Evolutionary conservation across 169 alveolate species (phyloP).

Genomic region (Cryptosporidium viatorum): DNA sequence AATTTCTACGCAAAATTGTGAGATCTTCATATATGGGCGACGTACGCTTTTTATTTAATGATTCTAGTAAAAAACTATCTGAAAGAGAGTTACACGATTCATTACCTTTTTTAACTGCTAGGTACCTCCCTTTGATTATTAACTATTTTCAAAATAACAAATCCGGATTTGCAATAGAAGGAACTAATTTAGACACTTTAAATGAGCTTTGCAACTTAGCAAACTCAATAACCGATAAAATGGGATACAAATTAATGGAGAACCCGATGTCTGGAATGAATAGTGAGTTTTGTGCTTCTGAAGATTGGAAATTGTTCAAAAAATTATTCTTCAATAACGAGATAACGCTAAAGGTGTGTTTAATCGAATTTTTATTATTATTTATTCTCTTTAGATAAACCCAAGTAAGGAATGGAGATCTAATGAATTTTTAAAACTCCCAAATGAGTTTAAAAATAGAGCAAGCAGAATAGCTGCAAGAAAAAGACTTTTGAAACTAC

Average conservation of each 20-base stretch:
- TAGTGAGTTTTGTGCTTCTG: neutral
- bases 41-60: conserved; percentile 15
- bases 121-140: conserved; percentile 35
- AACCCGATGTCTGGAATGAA: conserved; percentile 63
- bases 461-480: conserved; percentile 17
- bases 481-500: neutral
- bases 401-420: conserved; percentile 24
- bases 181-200: neutral
- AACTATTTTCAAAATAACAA: conserved; percentile 17
- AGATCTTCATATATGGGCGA: conserved; percentile 38
- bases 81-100: conserved; percentile 38
- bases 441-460: neutral
- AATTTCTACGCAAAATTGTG: conserved; percentile 18
- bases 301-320: conserved; percentile 24
- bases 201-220: neutral
- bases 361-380: neutral
- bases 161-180: neutral
- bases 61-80: neutral
- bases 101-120: conserved; percentile 40
- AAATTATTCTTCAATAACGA: conserved; percentile 3
- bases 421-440: conserved; percentile 23
- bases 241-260: neutral
- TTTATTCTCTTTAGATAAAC: conserved; percentile 12
- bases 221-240: neutral
- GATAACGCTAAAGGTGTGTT: conserved; percentile 13